Percentiles rank a stretch among this genome's conserved stretches.
These are phyloP conservation scores for Chytriomyces confervae DNA, from an alignment of 192 early-diverging fungal genomes.

Conservation along the genomic window DNA sequence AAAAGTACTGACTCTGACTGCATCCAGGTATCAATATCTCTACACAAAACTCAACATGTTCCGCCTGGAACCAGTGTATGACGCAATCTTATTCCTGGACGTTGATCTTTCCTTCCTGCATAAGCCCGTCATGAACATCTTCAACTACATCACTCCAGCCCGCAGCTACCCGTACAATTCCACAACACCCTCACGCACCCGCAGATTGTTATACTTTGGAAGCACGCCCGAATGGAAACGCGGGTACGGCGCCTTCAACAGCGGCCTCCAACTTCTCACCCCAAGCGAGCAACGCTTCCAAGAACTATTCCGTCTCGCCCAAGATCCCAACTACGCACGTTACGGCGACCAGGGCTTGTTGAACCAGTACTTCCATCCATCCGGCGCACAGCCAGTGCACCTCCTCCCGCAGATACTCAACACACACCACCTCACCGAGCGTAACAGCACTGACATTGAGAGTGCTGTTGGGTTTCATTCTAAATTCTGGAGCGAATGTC, in stretches of 20 bases:
- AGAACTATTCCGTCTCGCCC: not conserved
- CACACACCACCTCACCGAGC: constrained; percentile 17
- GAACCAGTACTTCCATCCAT: constrained; percentile 6
- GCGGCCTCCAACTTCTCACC: constrained; percentile 14
- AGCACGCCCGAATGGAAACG: constrained; percentile 18
- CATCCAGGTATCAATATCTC: constrained; percentile 11
- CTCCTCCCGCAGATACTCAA: constrained; percentile 12
- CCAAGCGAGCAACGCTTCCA: constrained; percentile 9
- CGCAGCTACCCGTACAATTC: not conserved
- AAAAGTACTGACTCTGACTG: not conserved
- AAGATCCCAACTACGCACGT: not conserved
- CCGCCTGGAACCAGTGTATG: constrained; percentile 20
- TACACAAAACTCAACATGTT: constrained; percentile 36
- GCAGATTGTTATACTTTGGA: not conserved
- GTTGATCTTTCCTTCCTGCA: constrained; percentile 22
- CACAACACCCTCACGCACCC: not conserved
- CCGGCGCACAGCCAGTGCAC: not conserved
- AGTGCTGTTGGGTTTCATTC: constrained; percentile 7
- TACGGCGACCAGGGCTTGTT: constrained; percentile 26
- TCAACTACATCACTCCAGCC: not conserved
- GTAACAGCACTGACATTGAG: not conserved
- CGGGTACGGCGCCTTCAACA: constrained; percentile 28
- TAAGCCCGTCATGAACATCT: not conserved
- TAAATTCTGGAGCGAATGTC: constrained; percentile 27
- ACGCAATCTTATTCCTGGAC: constrained; percentile 18